Conservation (phyloP, 129 eudicot species). For the Pulicaria dysenterica region DNA sequence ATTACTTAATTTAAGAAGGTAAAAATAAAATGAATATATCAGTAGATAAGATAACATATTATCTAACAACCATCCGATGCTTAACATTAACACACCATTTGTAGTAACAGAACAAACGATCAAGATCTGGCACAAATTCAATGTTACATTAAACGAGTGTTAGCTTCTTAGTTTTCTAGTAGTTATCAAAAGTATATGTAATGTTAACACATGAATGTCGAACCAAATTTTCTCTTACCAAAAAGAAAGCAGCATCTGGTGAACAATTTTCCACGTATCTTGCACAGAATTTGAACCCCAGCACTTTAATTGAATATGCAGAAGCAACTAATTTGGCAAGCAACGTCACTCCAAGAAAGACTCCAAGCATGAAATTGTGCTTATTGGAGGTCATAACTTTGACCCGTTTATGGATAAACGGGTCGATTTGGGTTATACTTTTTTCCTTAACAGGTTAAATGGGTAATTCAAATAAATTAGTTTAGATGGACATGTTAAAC, state of each 20-base stretch:
- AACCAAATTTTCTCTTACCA: conserved; percentile 74
- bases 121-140: conserved; percentile 36
- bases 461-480: background rate
- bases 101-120: conserved; percentile 32
- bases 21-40: background rate
- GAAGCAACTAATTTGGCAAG: conserved; percentile 32
- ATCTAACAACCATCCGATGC: conserved; percentile 17
- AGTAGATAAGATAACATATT: background rate
- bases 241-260: conserved; percentile 75
- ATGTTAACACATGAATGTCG: conserved; percentile 18
- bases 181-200: conserved; percentile 27
- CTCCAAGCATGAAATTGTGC: conserved; percentile 30
- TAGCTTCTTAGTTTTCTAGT: conserved; percentile 32
- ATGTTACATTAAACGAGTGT: conserved; percentile 28
- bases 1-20: conserved; percentile 16
- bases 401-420: background rate
- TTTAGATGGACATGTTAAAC: background rate
- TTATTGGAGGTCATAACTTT: background rate
- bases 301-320: conserved; percentile 36
- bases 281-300: conserved; percentile 58
- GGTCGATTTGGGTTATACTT: background rate
- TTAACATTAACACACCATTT: conserved; percentile 49
- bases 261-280: conserved; percentile 65
- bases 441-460: background rate
- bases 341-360: conserved; percentile 22